Percentiles rank a stretch among this genome's conserved stretches.
Conservation (phyloP, 176 grass and related monocot species). For the Leersia perrieri region DNA sequence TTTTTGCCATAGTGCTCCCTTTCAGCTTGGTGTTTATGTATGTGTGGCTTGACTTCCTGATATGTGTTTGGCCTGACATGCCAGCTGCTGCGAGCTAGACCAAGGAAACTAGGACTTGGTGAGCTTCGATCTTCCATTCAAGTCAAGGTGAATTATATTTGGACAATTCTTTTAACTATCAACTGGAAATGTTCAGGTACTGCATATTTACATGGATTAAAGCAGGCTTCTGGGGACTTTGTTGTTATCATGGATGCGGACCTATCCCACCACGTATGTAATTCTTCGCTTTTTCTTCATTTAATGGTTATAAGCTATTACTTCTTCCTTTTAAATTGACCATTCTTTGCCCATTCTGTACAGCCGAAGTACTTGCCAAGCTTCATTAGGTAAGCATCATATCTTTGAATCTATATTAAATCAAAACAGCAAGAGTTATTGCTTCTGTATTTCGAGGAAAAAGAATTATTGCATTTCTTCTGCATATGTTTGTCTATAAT, state of each 20-base stretch:
- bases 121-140: conserved; percentile 16
- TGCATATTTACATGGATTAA: conserved; percentile 91
- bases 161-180: conserved; percentile 9
- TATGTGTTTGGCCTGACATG: conserved; percentile 25
- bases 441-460: neutral
- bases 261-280: conserved; percentile 84
- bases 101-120: conserved; percentile 94
- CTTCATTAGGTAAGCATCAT: conserved; percentile 74
- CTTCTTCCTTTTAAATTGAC: conserved; percentile 36
- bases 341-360: conserved; percentile 10
- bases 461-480: neutral
- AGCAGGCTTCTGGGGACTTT: conserved; percentile 83
- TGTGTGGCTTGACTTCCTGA: neutral
- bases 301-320: neutral
- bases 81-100: conserved; percentile 82
- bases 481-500: neutral
- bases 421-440: neutral
- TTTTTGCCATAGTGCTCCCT: neutral
- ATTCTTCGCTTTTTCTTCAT: conserved; percentile 27
- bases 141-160: neutral
- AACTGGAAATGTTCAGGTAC: conserved; percentile 56
- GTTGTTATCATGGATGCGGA: conserved; percentile 97
- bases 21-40: neutral
- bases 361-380: conserved; percentile 97
- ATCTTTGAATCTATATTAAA: neutral